Evolutionary conservation across 768 basidiomycete genomes (phyloP), one percentile per base, ranked within the genome.

Genomic region (Kwoniella dejecticola): DNA sequence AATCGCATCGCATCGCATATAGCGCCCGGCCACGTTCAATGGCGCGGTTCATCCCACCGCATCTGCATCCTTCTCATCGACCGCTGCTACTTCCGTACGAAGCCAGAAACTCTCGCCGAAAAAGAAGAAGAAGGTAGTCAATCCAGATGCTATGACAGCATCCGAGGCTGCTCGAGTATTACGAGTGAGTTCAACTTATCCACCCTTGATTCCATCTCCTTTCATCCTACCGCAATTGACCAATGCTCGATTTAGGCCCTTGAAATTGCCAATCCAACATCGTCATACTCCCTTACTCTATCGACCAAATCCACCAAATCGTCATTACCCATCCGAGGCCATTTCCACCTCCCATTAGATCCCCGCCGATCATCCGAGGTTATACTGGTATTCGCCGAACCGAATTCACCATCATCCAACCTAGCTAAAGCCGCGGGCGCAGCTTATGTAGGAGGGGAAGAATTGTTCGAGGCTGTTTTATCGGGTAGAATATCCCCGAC

Each of bases 301-400:
- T 88, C 89, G 69, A 91, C 91, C 1, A 85, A 86, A 62, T 84
- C 89, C 79, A 84, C 86, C 58, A 87, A 87, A 74, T 89, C 90
- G 68, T 82, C 88, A 44, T 84, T 89, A 26, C 87, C 95, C 17
- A 89, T 95, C 8, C 90, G 91, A 75, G 96, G 96, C 2, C 89
- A 92, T 64, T 86, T 93, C 52, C 87, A 84, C 67, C 84, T 97
- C 48, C 91, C 93, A 0, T 82, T 86, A 48, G 90, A 94, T 70
- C 70, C 78, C 1, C 64, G 77, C 29, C 85, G 88, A 38, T 90
- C 90, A 71, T 78, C 85, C 26, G 86, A 85, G 69, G 86, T 84
- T 57, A 87, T 98, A 55, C 83, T 96, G n/a, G 92, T 95, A 29
- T 97, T 98, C 71, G 93, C 93, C 3, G 90, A 92, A 68, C 91